Evolutionary conservation across 148 eudicot species (phyloP).

Genomic region (Rhododendron vialii): DNA sequence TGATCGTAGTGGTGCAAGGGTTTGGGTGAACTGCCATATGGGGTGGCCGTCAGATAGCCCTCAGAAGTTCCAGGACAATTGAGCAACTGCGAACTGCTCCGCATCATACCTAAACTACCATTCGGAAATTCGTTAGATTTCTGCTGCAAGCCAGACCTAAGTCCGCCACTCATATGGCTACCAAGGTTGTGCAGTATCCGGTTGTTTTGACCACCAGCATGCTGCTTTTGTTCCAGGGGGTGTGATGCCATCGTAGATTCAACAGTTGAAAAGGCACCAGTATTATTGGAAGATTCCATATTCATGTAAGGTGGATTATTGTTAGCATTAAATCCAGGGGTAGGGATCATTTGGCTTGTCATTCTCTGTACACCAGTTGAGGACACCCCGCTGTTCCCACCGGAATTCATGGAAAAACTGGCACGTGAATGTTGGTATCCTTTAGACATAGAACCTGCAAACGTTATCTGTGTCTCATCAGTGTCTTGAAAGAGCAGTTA

Average conservation of each 20-base stretch:
- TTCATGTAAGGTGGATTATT: conserved; percentile 41
- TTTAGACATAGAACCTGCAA: conserved; percentile 56
- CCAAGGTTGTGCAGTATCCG: conserved; percentile 69
- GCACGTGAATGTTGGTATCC: conserved; percentile 67
- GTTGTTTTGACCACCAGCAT: conserved; percentile 55
- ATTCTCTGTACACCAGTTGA: conserved; percentile 56
- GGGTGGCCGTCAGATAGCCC: conserved; percentile 39
- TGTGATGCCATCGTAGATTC: conserved; percentile 61
- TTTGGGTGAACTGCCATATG: conserved; percentile 51
- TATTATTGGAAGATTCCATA: conserved; percentile 43
- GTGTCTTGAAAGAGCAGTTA: not conserved
- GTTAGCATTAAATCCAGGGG: conserved; percentile 70
- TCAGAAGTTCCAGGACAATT: conserved; percentile 67
- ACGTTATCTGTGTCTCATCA: conserved; percentile 10
- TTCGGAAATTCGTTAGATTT: conserved; percentile 41
- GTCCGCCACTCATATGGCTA: conserved; percentile 53
- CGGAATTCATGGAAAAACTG: conserved; percentile 43
- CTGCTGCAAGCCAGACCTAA: conserved; percentile 57
- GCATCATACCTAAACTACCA: conserved; percentile 50
- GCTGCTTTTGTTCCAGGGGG: conserved; percentile 54
- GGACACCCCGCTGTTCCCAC: conserved; percentile 44
- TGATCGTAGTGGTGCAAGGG: conserved; percentile 48
- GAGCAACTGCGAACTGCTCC: conserved; percentile 45
- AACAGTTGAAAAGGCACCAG: conserved; percentile 41
- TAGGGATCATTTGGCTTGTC: conserved; percentile 94